Percentiles rank a stretch among this genome's conserved stretches.
Evolutionary conservation across 2,329 filamentous ascomycete species (phyloP).

Genomic region (Exophiala spinifera): DNA sequence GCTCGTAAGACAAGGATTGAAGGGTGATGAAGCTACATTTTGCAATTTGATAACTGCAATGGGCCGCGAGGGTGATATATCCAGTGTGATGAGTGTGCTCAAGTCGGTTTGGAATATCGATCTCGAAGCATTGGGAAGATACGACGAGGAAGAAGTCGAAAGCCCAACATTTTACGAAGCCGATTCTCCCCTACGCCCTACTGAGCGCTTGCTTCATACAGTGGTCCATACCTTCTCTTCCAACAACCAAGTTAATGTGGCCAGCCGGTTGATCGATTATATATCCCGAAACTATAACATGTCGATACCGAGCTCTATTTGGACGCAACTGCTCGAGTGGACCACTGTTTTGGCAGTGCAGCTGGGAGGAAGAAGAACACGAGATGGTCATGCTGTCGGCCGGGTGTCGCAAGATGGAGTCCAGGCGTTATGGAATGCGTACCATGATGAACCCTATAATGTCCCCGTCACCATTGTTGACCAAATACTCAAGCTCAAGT

Average conservation of each 20-base stretch:
- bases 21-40: slow-evolving; percentile 53
- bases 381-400: slow-evolving; percentile 36
- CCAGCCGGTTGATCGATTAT: slow-evolving; percentile 59
- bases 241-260: slow-evolving; percentile 61
- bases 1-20: slow-evolving; percentile 45
- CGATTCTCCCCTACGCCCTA: slow-evolving; percentile 59
- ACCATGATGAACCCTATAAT: slow-evolving; percentile 58
- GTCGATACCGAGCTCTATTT: slow-evolving; percentile 55
- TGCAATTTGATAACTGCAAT: slow-evolving; percentile 53
- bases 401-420: slow-evolving; percentile 46
- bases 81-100: slow-evolving; percentile 48
- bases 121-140: slow-evolving; percentile 40
- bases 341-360: slow-evolving; percentile 56
- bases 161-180: slow-evolving; percentile 41
- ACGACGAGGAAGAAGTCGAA: slow-evolving; percentile 34
- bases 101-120: slow-evolving; percentile 55
- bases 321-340: slow-evolving; percentile 67
- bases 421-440: slow-evolving; percentile 55
- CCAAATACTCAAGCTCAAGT: slow-evolving; percentile 16
- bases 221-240: slow-evolving; percentile 68
- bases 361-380: slow-evolving; percentile 33
- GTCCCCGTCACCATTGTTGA: slow-evolving; percentile 53
- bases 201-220: slow-evolving; percentile 57
- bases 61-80: slow-evolving; percentile 51
- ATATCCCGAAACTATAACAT: slow-evolving; percentile 61